Conservation (phyloP, 2,329 filamentous ascomycete genomes). For the Xylariaceae sp. region DNA sequence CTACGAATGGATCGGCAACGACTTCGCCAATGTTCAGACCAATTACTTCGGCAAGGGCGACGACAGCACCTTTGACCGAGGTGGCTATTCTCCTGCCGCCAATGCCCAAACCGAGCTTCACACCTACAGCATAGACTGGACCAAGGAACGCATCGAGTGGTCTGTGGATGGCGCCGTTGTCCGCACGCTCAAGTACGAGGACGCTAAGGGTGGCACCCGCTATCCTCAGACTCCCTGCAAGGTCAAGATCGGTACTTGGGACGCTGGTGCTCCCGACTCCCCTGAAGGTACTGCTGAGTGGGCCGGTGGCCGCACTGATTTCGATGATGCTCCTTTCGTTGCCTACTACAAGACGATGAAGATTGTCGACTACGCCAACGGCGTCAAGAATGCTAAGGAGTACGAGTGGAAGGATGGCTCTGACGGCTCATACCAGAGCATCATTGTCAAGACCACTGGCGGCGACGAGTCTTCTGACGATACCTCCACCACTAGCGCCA, state of each 20-base stretch:
- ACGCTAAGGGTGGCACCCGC: slow-evolving; percentile 55
- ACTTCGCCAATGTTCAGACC: slow-evolving; percentile 72
- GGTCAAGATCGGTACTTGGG: slow-evolving; percentile 68
- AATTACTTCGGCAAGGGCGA: slow-evolving; percentile 81
- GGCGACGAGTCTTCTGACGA: slow-evolving; percentile 22
- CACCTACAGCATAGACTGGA: slow-evolving; percentile 70
- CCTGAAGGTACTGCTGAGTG: slow-evolving; percentile 68
- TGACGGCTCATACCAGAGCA: slow-evolving; percentile 49
- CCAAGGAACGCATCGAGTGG: slow-evolving; percentile 61
- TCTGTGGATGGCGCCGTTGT: slow-evolving; percentile 59
- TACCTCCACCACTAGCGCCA: slow-evolving; percentile 19
- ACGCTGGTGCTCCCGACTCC: slow-evolving; percentile 57
- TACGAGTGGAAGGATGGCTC: slow-evolving; percentile 51
- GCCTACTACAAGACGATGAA: slow-evolving; percentile 57
- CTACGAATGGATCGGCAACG: slow-evolving; percentile 89
- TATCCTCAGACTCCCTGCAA: slow-evolving; percentile 75
- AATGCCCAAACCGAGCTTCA: slow-evolving; percentile 55
- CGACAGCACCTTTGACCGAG: slow-evolving; percentile 67
- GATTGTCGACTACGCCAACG: slow-evolving; percentile 55
- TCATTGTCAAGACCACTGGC: slow-evolving; percentile 46
- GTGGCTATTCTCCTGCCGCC: slow-evolving; percentile 57
- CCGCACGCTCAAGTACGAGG: slow-evolving; percentile 58
- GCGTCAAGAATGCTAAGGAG: slow-evolving; percentile 45
- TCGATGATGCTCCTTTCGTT: slow-evolving; percentile 49
- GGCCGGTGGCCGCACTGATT: slow-evolving; percentile 61